phyloP scores from a whole-genome alignment of 106 monocot genomes.

The Apostasia shenzhenica region DNA sequence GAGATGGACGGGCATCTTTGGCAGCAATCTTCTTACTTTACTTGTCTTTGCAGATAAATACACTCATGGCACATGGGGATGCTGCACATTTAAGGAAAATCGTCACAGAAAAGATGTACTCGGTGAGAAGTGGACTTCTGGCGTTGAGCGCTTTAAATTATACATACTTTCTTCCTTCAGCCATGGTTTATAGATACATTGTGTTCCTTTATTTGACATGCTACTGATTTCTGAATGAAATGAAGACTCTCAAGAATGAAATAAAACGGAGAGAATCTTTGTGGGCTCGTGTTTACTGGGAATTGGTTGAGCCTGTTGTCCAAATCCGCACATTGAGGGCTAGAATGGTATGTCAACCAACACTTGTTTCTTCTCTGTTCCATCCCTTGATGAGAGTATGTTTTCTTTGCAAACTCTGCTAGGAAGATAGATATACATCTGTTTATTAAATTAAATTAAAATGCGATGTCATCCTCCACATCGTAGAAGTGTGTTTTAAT shows the following conservation, averaged over 20 bases:
- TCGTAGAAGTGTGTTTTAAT: too few relatives aligned
- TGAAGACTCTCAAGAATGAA: constrained; percentile 91
- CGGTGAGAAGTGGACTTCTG: constrained; percentile 42
- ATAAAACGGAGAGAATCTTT: constrained; percentile 75
- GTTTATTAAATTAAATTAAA: too few relatives aligned
- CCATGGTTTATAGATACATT: not conserved
- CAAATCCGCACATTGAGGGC: constrained; percentile 82
- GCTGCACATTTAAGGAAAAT: constrained; percentile 73
- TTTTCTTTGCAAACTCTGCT: too few relatives aligned
- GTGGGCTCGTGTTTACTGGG: constrained; percentile 88
- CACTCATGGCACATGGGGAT: constrained; percentile 64
- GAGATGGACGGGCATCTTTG: too few relatives aligned
- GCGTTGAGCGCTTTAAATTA: not conserved
- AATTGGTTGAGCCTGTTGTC: constrained; percentile 70
- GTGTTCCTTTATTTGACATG: not conserved
- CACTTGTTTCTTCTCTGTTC: not conserved
- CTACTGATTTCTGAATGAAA: not conserved
- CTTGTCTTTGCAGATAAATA: constrained; percentile 61
- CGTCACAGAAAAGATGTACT: constrained; percentile 94
- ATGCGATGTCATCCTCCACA: too few relatives aligned
- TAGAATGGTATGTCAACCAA: constrained; percentile 61
- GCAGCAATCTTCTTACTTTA: not conserved
- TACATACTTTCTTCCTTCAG: not conserved
- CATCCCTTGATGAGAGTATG: not conserved
- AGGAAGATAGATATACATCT: too few relatives aligned